Base-by-base conservation (phyloP, 108 stramenopile species). In the Epithemia pelagica region DNA sequence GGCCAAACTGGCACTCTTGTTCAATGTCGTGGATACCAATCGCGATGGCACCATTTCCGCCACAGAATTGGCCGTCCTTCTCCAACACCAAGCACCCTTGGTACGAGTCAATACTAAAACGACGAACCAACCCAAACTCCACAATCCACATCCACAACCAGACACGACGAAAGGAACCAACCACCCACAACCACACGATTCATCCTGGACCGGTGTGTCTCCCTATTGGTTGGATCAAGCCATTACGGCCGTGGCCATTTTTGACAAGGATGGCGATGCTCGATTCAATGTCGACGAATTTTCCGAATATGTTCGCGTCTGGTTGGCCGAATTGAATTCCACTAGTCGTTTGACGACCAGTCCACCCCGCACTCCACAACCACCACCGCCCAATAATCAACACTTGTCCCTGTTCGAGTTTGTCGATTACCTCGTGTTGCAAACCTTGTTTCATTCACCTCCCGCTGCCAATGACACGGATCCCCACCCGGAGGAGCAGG, bases 191-290 rank as follows among this genome's bases (percentile, higher is more conserved):
- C 37, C 15, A 15, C 37, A 46, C 5, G 10, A 5, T 10, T 15
- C 37, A 46, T 46, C 37, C 37, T 10, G 15, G 10, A 46, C 5
- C 0, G 27, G 32, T 23, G 29, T 19, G 32, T 66, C 66, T 8
- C 32, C 27, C 22, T 32, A 66, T 0, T 29, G 30, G 22, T 30
- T 72, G 28, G 71, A 29, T 26, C 37, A 32, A 28, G 65, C 71
- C 0, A 63, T 72, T 29, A 58, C 33, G 23, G 15, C 26, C n/a
- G 27, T 72, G 2, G 65, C 71, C 15, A 20, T 25, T 8, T 72
- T 72, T 59, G 71, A 72, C 28, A 58, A 32, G 10, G 52, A 72
- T 29, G 65, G 52, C 19, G 65, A 72, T 21, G 64, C 55, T 21
- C 54, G 26, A 15, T 33, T 72, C 7, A 31, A 72, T 31, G 20